These are phyloP conservation scores for Mentha longifolia DNA, from an alignment of 257 asterid genomes.

Conservation along the genomic window DNA sequence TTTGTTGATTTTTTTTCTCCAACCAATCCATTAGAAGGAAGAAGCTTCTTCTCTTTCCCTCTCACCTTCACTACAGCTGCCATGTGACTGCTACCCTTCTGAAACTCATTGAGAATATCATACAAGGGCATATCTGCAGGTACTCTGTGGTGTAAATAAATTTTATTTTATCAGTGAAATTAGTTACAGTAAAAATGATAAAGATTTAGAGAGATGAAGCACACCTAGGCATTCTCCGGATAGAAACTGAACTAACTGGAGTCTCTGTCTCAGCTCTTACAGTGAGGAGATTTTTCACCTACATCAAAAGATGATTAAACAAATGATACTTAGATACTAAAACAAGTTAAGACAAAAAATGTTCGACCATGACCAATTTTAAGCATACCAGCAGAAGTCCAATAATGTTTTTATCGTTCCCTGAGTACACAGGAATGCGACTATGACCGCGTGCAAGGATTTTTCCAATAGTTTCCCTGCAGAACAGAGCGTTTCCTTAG, in stretches of 20 bases:
- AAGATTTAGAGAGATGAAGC: slow-evolving; percentile 7
- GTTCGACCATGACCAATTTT: slow-evolving; percentile 17
- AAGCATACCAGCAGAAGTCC: slow-evolving; percentile 93
- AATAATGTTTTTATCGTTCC: slow-evolving; percentile 78
- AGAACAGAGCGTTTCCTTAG: slow-evolving; percentile 26
- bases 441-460: slow-evolving; percentile 98
- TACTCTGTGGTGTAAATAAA: slow-evolving; percentile 55
- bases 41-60: slow-evolving; percentile 48
- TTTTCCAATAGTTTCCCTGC: slow-evolving; percentile 98
- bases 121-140: slow-evolving; percentile 95
- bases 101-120: slow-evolving; percentile 95
- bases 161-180: slow-evolving; percentile 25
- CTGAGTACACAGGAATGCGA: slow-evolving; percentile 92
- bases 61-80: slow-evolving; percentile 95
- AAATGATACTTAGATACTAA: slow-evolving; percentile 16
- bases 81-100: slow-evolving; percentile 98
- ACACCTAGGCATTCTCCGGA: slow-evolving; percentile 93
- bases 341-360: not conserved
- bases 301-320: slow-evolving; percentile 20
- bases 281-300: slow-evolving; percentile 96
- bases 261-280: slow-evolving; percentile 95
- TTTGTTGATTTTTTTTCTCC: slow-evolving; percentile 36
- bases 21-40: slow-evolving; percentile 34
- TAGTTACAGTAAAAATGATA: too few species aligned
- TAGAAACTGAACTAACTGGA: slow-evolving; percentile 92